Evolutionary conservation across 1,284 basidiomycete genomes (phyloP), one percentile per base, ranked within the genome.

Genomic region (Xerocomus nothofagi): DNA sequence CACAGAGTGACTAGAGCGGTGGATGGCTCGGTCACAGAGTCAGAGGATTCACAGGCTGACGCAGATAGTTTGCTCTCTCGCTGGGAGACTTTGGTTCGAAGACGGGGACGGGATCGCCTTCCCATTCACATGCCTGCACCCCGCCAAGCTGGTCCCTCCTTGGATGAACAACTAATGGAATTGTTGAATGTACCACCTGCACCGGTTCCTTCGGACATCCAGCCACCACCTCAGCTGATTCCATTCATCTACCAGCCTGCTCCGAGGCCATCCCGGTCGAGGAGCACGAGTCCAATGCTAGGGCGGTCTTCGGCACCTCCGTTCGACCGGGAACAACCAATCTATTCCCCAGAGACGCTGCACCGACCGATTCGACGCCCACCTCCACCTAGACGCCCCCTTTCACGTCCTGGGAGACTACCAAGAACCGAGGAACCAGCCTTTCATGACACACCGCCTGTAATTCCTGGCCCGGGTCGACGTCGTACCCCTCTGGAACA

Each of bases 121-220:
- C 66, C 69, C 0, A 62, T 78, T 23, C 69, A 69, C 34, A 68
- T 71, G 50, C 79, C 79, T 8, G 62, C 68, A 1, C 73, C 77
- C 4, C 58, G 65, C 14, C 72, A 66, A 17, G 50, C 73, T 12
- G 78, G 76, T 10, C 76, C 72, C 4, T 77, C 81, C 0, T 70
- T 86, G 32, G 77, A 78, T 11, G 76, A 84, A 47, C 76, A 80
- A 49, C 62, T 88, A 8, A 76, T 81, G 44, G 80, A 83, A n/a
- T 73, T 86, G 17, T 57, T 86, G 30, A 71, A 75, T 26, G 65
- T 78, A 14, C 71, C 71, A 10, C 66, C 72, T 11, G 67, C 68
- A 26, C 59, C 73, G 0, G 67, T 73, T 12, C 69, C 71, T 14
- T 65, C 69, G 17, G 68, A 69, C 7, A 71, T 78, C 11, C 75